A percentile compares a stretch with the other conserved stretches of the same genome.
Conservation (phyloP, 768 basidiomycete genomes). For the Phlebiopsis flavidoalba region DNA sequence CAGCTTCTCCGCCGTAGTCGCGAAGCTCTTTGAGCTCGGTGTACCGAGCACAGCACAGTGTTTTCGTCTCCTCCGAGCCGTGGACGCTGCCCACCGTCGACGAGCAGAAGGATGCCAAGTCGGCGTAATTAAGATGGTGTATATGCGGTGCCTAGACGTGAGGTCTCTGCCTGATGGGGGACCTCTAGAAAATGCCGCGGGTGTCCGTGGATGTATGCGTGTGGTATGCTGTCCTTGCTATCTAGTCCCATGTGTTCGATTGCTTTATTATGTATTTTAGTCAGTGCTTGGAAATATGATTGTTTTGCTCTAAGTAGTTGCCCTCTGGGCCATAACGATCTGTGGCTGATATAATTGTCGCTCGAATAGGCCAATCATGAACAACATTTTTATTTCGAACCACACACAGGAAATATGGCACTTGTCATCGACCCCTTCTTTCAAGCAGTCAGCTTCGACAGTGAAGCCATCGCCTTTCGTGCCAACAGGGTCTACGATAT, state of each 20-base stretch:
- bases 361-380: too few relatives aligned
- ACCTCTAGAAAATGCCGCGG: too few relatives aligned
- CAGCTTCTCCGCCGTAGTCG: conserved; percentile 79
- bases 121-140: neutral
- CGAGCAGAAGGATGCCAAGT: conserved; percentile 27
- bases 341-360: too few relatives aligned
- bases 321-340: too few relatives aligned
- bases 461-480: conserved; percentile 40
- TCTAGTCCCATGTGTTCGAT: neutral
- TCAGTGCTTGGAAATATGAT: too few relatives aligned
- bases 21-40: conserved; percentile 87
- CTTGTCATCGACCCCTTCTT: too few relatives aligned
- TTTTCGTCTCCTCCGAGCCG: conserved; percentile 63
- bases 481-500: conserved; percentile 32
- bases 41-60: conserved; percentile 81
- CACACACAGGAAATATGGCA: too few relatives aligned
- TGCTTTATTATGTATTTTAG: neutral
- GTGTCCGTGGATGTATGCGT: too few relatives aligned
- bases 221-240: too few relatives aligned
- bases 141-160: neutral
- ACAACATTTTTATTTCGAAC: too few relatives aligned
- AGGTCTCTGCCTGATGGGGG: too few relatives aligned
- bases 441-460: neutral
- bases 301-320: too few relatives aligned
- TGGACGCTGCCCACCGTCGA: conserved; percentile 63